phyloP scores from a whole-genome alignment of 2,329 filamentous ascomycete species.

The Penicillium sp. region DNA sequence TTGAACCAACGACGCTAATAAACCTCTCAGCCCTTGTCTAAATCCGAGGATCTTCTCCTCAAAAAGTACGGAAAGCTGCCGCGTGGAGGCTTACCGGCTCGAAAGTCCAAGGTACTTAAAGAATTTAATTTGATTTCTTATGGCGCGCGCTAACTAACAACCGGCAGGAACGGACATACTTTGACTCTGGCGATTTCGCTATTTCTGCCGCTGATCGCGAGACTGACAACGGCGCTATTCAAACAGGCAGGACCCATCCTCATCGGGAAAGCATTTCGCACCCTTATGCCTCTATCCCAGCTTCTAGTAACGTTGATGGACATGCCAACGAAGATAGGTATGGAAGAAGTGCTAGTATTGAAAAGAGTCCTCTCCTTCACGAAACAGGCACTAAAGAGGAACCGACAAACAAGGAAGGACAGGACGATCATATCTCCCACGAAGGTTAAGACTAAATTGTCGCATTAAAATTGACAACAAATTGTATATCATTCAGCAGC shows the following conservation, averaged over 20 bases:
- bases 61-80: slow-evolving; percentile 20
- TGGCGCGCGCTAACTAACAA: slow-evolving; percentile 8
- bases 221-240: slow-evolving; percentile 24
- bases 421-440: not conserved
- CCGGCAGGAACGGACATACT: slow-evolving; percentile 27
- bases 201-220: slow-evolving; percentile 22
- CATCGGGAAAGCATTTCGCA: slow-evolving; percentile 28
- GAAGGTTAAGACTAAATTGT: not conserved
- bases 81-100: slow-evolving; percentile 11
- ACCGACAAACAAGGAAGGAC: slow-evolving; percentile 8
- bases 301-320: slow-evolving; percentile 23
- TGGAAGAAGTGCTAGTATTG: slow-evolving; percentile 10
- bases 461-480: not conserved
- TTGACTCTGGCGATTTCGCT: slow-evolving; percentile 32
- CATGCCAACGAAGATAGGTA: slow-evolving; percentile 21
- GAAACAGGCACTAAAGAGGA: slow-evolving; percentile 8
- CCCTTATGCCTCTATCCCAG: slow-evolving; percentile 26
- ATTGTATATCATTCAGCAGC: not conserved
- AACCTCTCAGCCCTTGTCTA: slow-evolving; percentile 10
- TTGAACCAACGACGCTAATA: slow-evolving; percentile 1
- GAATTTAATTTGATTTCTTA: not conserved
- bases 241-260: slow-evolving; percentile 27
- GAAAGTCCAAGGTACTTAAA: slow-evolving; percentile 18
- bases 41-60: slow-evolving; percentile 12
- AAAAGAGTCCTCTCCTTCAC: slow-evolving; percentile 19